Percentiles rank a stretch among this genome's conserved stretches.
Evolutionary conservation across 148 eudicot species (phyloP).

Genomic region (Vaccinium corymbosum): DNA sequence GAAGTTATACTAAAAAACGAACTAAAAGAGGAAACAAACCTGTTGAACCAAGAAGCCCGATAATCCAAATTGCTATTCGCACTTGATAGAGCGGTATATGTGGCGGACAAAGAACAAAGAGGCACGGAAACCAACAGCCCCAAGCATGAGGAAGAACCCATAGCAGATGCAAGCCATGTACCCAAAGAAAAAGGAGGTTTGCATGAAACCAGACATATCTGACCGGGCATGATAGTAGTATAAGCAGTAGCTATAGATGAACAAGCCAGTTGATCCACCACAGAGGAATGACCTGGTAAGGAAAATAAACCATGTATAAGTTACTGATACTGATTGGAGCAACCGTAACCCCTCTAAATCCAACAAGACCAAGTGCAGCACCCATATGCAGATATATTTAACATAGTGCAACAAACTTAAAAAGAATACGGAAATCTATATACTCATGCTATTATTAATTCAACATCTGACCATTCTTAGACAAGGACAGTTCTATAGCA

Average conservation of each 20-base stretch:
- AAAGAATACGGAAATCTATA: not conserved
- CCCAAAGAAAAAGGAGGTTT: constrained; percentile 40
- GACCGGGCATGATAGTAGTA: constrained; percentile 35
- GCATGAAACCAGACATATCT: constrained; percentile 42
- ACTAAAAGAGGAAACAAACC: not conserved
- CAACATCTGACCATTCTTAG: not conserved
- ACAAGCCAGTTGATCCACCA: constrained; percentile 42
- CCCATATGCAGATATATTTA: not conserved
- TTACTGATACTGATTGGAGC: not conserved
- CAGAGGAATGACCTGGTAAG: constrained; percentile 35
- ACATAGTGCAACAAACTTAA: not conserved
- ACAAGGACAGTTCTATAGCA: not conserved
- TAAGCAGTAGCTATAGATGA: constrained; percentile 39
- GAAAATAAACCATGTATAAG: not conserved
- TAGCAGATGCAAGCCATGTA: constrained; percentile 45
- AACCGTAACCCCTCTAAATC: not conserved
- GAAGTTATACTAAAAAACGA: not conserved
- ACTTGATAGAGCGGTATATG: constrained; percentile 39
- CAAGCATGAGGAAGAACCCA: constrained; percentile 44
- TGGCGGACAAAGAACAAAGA: constrained; percentile 40
- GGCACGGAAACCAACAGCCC: constrained; percentile 38
- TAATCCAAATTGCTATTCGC: constrained; percentile 19
- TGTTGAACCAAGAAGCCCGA: not conserved
- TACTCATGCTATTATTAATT: not conserved
- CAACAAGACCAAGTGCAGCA: not conserved